Evolutionary conservation across 768 basidiomycete species (phyloP).

Genomic region (Boletellus ananiceps): DNA sequence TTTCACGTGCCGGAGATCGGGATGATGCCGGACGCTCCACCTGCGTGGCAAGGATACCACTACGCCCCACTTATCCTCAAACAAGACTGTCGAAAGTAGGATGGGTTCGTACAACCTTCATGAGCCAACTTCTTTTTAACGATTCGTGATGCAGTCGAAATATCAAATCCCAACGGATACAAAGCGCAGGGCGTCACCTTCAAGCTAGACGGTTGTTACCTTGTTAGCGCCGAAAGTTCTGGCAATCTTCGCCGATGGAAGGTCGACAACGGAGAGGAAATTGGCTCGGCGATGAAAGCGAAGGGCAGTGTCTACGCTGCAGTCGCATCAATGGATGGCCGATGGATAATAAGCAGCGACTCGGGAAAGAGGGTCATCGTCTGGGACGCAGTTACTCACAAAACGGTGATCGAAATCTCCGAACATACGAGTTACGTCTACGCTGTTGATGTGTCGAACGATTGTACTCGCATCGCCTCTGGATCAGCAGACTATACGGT

Average conservation of each 20-base stretch:
- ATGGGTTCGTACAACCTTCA: too few species aligned
- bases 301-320: not conserved
- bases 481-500: not conserved
- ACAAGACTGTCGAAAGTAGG: too few species aligned
- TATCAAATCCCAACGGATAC: not conserved
- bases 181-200: not conserved
- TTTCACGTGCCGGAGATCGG: too few species aligned
- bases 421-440: not conserved
- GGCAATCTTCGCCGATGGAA: not conserved
- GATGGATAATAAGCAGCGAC: constrained; percentile 1
- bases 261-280: not conserved
- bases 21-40: too few species aligned
- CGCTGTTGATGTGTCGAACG: not conserved
- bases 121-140: not conserved
- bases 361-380: not conserved
- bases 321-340: not conserved
- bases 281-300: not conserved
- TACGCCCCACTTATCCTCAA: too few species aligned
- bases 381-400: not conserved
- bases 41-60: not conserved
- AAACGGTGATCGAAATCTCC: not conserved
- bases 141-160: not conserved
- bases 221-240: not conserved
- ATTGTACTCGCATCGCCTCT: not conserved
- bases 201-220: not conserved